phyloP scores from a whole-genome alignment of 768 basidiomycete species.

The Trametes punicea region DNA sequence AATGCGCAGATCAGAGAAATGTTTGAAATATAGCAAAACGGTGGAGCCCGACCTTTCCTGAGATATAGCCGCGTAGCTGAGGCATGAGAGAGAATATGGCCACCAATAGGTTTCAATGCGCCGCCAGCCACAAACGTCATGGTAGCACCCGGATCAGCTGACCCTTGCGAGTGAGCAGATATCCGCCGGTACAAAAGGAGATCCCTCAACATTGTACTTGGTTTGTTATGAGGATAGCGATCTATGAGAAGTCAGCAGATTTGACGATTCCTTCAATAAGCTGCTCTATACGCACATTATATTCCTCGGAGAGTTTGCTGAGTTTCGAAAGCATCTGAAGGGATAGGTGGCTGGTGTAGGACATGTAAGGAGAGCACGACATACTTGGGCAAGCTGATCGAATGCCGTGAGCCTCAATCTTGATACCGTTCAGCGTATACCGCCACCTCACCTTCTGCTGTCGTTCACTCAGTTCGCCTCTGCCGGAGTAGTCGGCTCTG shows the following conservation, averaged over 20 bases:
- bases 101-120: constrained; percentile 87
- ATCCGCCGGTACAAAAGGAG: background rate
- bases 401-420: background rate
- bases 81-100: constrained; percentile 83
- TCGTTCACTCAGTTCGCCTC: constrained; percentile 91
- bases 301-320: constrained; percentile 89
- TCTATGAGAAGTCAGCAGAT: constrained; percentile 39
- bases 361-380: background rate
- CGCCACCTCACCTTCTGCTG: constrained; percentile 70
- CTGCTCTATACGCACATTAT: constrained; percentile 54
- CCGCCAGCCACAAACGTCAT: constrained; percentile 96
- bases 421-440: background rate
- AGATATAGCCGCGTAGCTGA: constrained; percentile 86
- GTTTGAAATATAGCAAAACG: background rate
- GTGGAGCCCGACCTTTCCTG: constrained; percentile 64
- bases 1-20: background rate
- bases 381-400: constrained; percentile 76
- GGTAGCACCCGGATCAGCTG: constrained; percentile 92
- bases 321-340: constrained; percentile 84
- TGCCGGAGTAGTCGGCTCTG: constrained; percentile 87
- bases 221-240: constrained; percentile 86
- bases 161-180: background rate
- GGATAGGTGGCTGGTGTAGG: background rate
- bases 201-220: constrained; percentile 78
- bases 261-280: background rate